Percentiles rank a stretch among this genome's conserved stretches.
Evolutionary conservation across 257 asterid genomes (phyloP).

Genomic region (Solanum virginianum): DNA sequence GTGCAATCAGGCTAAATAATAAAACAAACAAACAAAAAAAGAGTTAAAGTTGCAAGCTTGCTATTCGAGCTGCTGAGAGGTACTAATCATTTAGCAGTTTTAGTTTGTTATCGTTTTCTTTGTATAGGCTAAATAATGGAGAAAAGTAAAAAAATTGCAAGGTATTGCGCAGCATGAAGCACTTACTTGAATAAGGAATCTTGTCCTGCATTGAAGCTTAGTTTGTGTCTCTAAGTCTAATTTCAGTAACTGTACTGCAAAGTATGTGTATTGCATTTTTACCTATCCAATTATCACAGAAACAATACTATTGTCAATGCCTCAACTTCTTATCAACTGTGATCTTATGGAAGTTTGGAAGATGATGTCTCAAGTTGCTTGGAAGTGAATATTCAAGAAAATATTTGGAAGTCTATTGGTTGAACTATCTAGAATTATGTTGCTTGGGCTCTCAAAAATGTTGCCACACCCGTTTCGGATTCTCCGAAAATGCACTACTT

Average conservation of each 20-base stretch:
- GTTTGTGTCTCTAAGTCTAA: not conserved
- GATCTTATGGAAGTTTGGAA: not conserved
- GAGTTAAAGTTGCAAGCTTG: constrained; percentile 33
- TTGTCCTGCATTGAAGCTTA: not conserved
- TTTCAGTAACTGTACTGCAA: not conserved
- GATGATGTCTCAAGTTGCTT: not conserved
- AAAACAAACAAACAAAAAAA: not conserved
- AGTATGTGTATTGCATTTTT: not conserved
- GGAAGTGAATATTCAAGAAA: not conserved
- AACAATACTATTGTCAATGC: not conserved
- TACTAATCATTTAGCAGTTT: not conserved
- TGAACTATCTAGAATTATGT: not conserved
- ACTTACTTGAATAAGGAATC: not conserved
- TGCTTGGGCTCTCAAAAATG: no score
- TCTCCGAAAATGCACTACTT: no score
- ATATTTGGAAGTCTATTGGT: not conserved
- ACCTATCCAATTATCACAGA: not conserved
- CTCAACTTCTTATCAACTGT: not conserved
- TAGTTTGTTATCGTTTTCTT: not conserved
- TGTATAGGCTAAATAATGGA: not conserved
- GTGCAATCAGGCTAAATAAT: not conserved
- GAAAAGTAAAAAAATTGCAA: not conserved
- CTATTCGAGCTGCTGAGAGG: constrained; percentile 90
- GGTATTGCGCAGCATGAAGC: not conserved
- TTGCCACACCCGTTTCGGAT: no score